These are phyloP conservation scores for Irpex sp. DNA, from an alignment of 1,284 basidiomycete genomes.

Conservation along the genomic window DNA sequence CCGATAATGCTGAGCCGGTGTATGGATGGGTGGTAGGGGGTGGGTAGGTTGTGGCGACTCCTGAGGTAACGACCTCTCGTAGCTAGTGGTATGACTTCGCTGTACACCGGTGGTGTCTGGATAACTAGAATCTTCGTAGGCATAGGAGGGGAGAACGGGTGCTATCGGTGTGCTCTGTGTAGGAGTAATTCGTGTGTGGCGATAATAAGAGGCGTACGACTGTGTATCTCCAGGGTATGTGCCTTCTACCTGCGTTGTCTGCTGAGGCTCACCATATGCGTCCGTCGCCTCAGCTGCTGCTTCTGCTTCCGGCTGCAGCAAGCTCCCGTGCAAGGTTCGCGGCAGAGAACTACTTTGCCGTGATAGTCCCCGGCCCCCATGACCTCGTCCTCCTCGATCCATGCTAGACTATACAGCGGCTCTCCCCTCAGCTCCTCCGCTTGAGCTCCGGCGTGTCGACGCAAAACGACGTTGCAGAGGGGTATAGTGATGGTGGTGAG, in stretches of 20 bases:
- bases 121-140: neutral
- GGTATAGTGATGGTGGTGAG: conserved; percentile 18
- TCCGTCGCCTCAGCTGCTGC: neutral
- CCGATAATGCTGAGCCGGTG: neutral
- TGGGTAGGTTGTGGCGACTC: neutral
- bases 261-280: conserved; percentile 6
- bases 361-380: neutral
- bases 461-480: conserved; percentile 5
- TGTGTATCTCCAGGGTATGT: neutral
- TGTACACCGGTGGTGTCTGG: neutral
- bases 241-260: neutral
- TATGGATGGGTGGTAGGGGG: neutral
- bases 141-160: neutral
- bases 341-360: conserved; percentile 10
- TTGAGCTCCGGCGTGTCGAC: conserved; percentile 4
- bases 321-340: conserved; percentile 8
- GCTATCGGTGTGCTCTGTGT: neutral
- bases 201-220: conserved; percentile 3
- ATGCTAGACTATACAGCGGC: conserved; percentile 8
- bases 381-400: conserved; percentile 13
- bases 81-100: neutral
- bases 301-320: conserved; percentile 8
- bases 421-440: conserved; percentile 12
- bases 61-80: neutral
- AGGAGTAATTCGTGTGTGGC: neutral